A percentile compares a stretch with the other conserved stretches of the same genome.
Evolutionary conservation across 441 rosid genomes (phyloP).

Genomic region (Aleurites moluccanus): DNA sequence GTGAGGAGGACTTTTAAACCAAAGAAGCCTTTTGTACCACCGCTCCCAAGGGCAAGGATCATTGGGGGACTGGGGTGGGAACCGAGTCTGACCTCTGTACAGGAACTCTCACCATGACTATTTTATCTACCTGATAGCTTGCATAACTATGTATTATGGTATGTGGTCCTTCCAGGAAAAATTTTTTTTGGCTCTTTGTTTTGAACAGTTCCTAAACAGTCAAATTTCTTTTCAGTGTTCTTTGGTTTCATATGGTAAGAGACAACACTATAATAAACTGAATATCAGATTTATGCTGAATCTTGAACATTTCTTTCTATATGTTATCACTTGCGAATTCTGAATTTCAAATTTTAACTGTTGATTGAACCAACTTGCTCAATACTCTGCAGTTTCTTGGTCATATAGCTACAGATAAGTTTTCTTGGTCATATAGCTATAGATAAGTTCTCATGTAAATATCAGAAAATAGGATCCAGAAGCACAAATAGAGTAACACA

Average conservation of each 20-base stretch:
- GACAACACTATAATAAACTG: conserved; percentile 6
- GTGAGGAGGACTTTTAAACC: conserved; percentile 26
- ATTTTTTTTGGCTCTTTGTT: not conserved
- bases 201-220: not conserved
- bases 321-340: not conserved
- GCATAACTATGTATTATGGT: conserved; percentile 11
- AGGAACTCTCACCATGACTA: conserved; percentile 55
- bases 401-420: not conserved
- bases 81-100: conserved; percentile 53
- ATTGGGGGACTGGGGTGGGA: conserved; percentile 41
- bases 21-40: conserved; percentile 59
- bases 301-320: not conserved
- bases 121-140: conserved; percentile 2
- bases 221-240: conserved; percentile 10
- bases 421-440: not conserved
- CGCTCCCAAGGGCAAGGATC: conserved; percentile 37
- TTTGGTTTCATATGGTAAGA: conserved; percentile 3
- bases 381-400: not conserved
- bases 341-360: not conserved
- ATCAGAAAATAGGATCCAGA: not conserved
- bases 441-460: not conserved
- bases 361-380: not conserved
- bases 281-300: not conserved
- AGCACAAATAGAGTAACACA: not conserved
- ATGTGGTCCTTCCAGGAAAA: conserved; percentile 8